Evolutionary conservation across 192 early-diverging fungal species (phyloP).

Genomic region (Radiomyces spectabilis): DNA sequence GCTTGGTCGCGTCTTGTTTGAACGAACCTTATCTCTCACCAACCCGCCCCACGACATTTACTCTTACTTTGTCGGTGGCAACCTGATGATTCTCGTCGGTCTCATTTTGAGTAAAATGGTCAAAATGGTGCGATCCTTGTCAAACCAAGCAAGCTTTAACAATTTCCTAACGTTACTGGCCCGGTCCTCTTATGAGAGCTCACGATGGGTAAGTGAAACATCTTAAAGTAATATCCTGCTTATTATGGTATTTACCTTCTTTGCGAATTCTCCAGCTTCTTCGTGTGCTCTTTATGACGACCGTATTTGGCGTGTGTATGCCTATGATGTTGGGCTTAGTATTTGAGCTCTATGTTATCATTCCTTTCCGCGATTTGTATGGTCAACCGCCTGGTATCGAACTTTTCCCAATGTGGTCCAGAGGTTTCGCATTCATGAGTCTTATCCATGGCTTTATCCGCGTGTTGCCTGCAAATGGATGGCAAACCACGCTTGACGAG

Average conservation of each 20-base stretch:
- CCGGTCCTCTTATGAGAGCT: too few species aligned
- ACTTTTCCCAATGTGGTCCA: conserved; percentile 4
- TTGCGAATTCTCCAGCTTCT: too few species aligned
- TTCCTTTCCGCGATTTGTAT: conserved; percentile 33
- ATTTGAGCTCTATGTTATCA: conserved; percentile 65
- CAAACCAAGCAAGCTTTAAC: too few species aligned
- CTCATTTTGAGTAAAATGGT: conserved; percentile 25
- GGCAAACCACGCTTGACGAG: background rate
- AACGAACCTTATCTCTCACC: background rate
- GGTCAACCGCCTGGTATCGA: conserved; percentile 6
- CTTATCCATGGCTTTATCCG: conserved; percentile 5
- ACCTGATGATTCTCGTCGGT: conserved; percentile 37
- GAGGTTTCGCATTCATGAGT: conserved; percentile 3
- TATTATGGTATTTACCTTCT: too few species aligned
- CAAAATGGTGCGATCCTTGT: too few species aligned
- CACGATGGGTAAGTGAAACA: too few species aligned
- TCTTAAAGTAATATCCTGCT: too few species aligned
- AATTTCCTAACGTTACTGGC: too few species aligned
- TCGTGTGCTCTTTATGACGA: too few species aligned
- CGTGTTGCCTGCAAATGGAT: conserved; percentile 2
- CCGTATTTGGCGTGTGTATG: conserved; percentile 49
- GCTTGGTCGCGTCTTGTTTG: background rate
- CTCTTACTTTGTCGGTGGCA: conserved; percentile 62
- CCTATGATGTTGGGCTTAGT: conserved; percentile 61
- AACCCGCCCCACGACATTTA: conserved; percentile 69